phyloP scores from a whole-genome alignment of 768 basidiomycete genomes.

The Lentinula aciculospora region DNA sequence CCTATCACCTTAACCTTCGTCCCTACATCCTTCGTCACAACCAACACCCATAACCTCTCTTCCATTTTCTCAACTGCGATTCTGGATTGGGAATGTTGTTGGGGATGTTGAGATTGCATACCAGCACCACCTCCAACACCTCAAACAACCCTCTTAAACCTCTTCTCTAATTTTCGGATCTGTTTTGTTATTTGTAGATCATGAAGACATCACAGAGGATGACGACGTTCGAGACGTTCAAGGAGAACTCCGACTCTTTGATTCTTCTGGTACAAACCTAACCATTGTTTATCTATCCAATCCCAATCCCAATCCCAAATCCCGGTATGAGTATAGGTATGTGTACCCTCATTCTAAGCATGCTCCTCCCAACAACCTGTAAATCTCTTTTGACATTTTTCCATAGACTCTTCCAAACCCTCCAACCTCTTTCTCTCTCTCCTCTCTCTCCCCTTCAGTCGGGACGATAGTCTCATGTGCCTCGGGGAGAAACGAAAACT shows the following conservation, averaged over 20 bases:
- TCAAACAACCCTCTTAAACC: not conserved
- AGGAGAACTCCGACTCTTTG: slow-evolving; percentile 4
- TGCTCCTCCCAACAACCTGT: slow-evolving; percentile 14
- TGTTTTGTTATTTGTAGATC: not conserved
- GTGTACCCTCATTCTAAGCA: slow-evolving; percentile 11
- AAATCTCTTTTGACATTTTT: slow-evolving; percentile 28
- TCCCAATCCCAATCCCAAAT: no score
- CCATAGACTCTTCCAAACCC: not conserved
- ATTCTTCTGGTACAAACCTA: slow-evolving; percentile 28
- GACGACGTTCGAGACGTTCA: slow-evolving; percentile 19
- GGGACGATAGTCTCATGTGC: slow-evolving; percentile 90
- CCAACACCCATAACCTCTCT: no score
- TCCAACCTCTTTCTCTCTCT: slow-evolving; percentile 16
- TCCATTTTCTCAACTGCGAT: no score
- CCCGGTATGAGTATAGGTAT: not conserved
- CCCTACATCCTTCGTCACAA: no score
- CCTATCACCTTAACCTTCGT: no score
- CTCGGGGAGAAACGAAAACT: slow-evolving; percentile 82
- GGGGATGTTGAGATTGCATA: no score
- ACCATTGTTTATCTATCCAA: slow-evolving; percentile 3
- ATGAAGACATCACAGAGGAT: no score
- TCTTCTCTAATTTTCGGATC: not conserved
- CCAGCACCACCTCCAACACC: no score
- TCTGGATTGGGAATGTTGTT: no score
- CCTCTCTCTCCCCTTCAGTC: slow-evolving; percentile 43